phyloP scores from a whole-genome alignment of 2,329 filamentous ascomycete genomes.

The Diplocarpon mali region DNA sequence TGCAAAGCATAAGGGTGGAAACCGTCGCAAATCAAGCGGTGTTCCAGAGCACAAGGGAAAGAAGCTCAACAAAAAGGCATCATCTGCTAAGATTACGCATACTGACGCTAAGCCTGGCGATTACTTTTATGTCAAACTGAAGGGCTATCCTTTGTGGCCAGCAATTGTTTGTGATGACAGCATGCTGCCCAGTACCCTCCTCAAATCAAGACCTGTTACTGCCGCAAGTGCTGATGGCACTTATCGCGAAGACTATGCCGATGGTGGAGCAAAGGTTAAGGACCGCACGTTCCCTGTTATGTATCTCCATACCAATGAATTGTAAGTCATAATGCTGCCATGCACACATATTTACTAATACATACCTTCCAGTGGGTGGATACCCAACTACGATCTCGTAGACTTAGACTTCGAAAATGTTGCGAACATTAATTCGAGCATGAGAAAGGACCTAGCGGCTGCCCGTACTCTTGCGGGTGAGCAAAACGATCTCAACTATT shows the following conservation, averaged over 20 bases:
- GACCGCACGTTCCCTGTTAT: constrained; percentile 90
- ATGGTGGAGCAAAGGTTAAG: constrained; percentile 74
- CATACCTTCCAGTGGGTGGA: constrained; percentile 62
- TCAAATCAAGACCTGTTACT: constrained; percentile 72
- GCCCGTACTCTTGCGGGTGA: constrained; percentile 76
- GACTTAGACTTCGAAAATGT: constrained; percentile 67
- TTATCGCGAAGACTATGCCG: constrained; percentile 76
- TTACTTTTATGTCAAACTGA: constrained; percentile 85
- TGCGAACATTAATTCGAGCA: constrained; percentile 57
- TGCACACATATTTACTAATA: background rate
- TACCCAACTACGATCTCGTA: constrained; percentile 70
- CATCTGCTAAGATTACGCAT: constrained; percentile 57
- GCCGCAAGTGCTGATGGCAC: constrained; percentile 73
- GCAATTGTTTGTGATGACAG: constrained; percentile 87
- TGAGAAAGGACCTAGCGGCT: constrained; percentile 64
- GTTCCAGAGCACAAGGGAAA: constrained; percentile 60
- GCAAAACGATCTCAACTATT: constrained; percentile 65
- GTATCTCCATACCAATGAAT: constrained; percentile 92
- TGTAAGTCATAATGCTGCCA: constrained; percentile 53
- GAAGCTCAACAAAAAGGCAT: constrained; percentile 79
- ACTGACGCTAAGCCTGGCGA: constrained; percentile 82
- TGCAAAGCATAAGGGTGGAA: constrained; percentile 33
- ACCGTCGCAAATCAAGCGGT: constrained; percentile 62
- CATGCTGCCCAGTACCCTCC: constrained; percentile 74
- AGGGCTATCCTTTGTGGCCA: constrained; percentile 91